phyloP scores from a whole-genome alignment of 225 moss, liverwort and hornwort species.

The Pseudisothecium myosuroides region DNA sequence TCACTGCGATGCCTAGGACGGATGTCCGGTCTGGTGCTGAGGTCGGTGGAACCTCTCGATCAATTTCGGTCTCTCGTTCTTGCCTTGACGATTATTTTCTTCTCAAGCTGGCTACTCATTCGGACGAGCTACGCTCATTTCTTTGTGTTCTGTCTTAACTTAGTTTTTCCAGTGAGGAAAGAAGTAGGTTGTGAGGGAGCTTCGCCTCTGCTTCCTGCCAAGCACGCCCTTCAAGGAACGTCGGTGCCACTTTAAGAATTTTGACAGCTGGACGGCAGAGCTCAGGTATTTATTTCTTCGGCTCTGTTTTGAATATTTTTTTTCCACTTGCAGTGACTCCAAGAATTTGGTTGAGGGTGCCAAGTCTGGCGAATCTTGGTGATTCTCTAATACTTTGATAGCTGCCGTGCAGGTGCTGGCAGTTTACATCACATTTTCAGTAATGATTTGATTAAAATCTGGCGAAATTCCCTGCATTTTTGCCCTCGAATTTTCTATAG shows the following conservation, averaged over 20 bases:
- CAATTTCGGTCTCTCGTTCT: background rate
- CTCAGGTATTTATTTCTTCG: background rate
- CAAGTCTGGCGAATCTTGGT: background rate
- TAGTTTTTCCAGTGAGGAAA: background rate
- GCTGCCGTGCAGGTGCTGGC: no score
- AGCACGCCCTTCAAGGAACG: background rate
- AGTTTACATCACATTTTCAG: no score
- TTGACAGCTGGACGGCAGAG: no score
- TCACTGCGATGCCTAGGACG: background rate
- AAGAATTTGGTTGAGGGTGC: background rate
- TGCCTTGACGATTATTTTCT: background rate
- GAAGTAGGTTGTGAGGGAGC: background rate
- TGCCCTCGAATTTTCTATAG: no score
- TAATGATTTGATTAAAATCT: background rate
- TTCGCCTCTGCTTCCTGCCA: background rate
- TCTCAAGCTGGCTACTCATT: background rate
- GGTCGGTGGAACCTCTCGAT: background rate
- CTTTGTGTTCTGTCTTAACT: no score
- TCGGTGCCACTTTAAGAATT: no score
- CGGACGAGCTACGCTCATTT: no score
- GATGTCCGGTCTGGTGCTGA: no score
- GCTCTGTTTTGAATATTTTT: rapidly evolving
- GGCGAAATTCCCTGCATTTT: no score
- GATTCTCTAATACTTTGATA: background rate
- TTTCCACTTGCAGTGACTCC: background rate